phyloP scores from a whole-genome alignment of 768 basidiomycete genomes.

The Tricholoma sp. region DNA sequence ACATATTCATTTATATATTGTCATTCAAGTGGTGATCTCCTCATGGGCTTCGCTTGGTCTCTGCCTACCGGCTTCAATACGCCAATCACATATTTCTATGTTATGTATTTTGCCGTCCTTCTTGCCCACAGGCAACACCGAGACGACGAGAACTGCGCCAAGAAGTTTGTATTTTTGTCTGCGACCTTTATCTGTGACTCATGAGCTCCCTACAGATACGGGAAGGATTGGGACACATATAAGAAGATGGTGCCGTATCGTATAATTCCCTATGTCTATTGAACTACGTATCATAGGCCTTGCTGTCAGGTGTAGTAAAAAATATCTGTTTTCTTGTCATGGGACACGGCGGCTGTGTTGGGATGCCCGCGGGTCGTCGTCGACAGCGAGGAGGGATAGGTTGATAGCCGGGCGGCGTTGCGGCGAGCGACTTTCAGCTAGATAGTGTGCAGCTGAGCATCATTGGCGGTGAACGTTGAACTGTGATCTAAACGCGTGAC shows the following conservation, averaged over 20 bases:
- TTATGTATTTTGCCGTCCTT: constrained; percentile 81
- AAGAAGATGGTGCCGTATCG: constrained; percentile 79
- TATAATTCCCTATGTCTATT: constrained; percentile 85
- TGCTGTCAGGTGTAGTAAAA: neutral
- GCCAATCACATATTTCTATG: constrained; percentile 95
- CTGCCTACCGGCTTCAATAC: constrained; percentile 88
- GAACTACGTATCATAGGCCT: neutral
- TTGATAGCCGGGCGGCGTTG: too few species aligned
- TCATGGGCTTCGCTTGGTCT: constrained; percentile 93
- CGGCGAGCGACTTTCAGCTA: too few species aligned
- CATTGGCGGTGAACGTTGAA: too few species aligned
- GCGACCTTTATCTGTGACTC: neutral
- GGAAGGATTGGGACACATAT: constrained; percentile 91
- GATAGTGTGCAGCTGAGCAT: too few species aligned
- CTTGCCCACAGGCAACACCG: constrained; percentile 86
- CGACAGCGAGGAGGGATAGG: too few species aligned
- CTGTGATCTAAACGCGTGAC: too few species aligned
- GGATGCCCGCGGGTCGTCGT: too few species aligned
- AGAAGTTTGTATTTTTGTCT: constrained; percentile 55
- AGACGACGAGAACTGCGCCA: constrained; percentile 87
- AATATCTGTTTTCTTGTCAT: neutral
- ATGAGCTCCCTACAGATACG: constrained; percentile 55
- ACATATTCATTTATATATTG: neutral
- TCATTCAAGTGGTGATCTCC: constrained; percentile 62
- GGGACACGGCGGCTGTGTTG: too few species aligned